Percentiles rank a stretch among this genome's conserved stretches.
Evolutionary conservation across 1,139 yeast species (phyloP).

Genomic region (Meyerozyma smithsonii): DNA sequence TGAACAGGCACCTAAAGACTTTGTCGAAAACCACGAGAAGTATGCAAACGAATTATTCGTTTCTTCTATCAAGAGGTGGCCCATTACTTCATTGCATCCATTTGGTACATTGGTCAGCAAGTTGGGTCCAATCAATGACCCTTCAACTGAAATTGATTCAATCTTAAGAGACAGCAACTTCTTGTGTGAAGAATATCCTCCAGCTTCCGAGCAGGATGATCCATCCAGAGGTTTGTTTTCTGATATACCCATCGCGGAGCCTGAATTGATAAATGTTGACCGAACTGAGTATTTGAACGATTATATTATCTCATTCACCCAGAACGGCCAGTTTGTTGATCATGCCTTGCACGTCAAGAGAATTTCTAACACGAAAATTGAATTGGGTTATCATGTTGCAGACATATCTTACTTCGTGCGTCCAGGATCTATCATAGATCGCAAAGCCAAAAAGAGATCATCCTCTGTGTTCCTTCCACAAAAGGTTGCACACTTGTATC

Average conservation of each 20-base stretch:
- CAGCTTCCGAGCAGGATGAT: slow-evolving; percentile 26
- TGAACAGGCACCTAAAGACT: slow-evolving; percentile 94
- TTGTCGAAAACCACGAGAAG: slow-evolving; percentile 84
- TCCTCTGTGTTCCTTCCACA: slow-evolving; percentile 91
- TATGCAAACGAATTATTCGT: slow-evolving; percentile 82
- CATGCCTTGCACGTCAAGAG: slow-evolving; percentile 76
- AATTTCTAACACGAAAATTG: slow-evolving; percentile 54
- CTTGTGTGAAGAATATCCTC: slow-evolving; percentile 77
- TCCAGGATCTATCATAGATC: slow-evolving; percentile 73
- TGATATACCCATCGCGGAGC: slow-evolving; percentile 36
- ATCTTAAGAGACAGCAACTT: slow-evolving; percentile 91
- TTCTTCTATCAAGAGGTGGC: slow-evolving; percentile 98
- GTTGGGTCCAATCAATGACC: slow-evolving; percentile 76
- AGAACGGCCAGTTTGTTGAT: slow-evolving; percentile 59
- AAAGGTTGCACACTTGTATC: slow-evolving; percentile 63
- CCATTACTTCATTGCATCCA: slow-evolving; percentile 96
- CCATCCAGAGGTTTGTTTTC: slow-evolving; percentile 12
- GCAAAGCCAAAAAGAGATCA: slow-evolving; percentile 87
- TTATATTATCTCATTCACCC: slow-evolving; percentile 62
- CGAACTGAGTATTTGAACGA: slow-evolving; percentile 62
- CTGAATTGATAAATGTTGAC: slow-evolving; percentile 28
- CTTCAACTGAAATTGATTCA: slow-evolving; percentile 79
- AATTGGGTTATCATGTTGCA: slow-evolving; percentile 73
- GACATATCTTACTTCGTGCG: slow-evolving; percentile 72
- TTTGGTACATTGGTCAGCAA: slow-evolving; percentile 90